Conservation (phyloP, 2,329 filamentous ascomycete species). For the Epichloe sibirici region DNA sequence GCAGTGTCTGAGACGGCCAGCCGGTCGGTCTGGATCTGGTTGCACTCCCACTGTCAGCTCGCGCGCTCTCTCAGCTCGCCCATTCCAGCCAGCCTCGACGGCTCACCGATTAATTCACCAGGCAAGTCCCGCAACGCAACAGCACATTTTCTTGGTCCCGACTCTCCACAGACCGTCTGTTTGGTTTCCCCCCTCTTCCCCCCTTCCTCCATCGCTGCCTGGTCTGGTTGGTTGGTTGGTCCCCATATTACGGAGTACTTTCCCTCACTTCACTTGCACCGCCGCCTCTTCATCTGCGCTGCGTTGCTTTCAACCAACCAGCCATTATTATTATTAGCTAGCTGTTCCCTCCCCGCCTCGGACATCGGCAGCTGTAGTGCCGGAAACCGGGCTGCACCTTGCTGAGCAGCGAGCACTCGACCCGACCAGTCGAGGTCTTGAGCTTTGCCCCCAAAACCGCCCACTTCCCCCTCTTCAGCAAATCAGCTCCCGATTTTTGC, state of each 20-base stretch:
- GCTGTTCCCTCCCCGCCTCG: conserved; percentile 3
- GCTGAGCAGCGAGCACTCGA: neutral
- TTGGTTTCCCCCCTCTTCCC: too few relatives aligned
- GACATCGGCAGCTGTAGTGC: conserved; percentile 7
- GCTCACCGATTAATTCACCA: neutral
- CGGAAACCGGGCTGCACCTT: conserved; percentile 5
- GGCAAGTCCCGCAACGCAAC: neutral
- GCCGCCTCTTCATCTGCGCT: neutral
- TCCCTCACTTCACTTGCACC: neutral
- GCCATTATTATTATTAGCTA: neutral
- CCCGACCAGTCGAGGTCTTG: conserved; percentile 1
- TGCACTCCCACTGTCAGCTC: too few relatives aligned
- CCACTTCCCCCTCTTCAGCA: conserved; percentile 22
- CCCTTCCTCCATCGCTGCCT: neutral
- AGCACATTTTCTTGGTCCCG: neutral
- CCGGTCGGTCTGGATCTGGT: neutral
- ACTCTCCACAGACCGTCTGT: neutral
- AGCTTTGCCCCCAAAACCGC: conserved; percentile 10
- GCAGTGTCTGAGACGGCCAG: neutral
- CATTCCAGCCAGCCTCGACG: neutral
- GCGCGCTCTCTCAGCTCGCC: neutral
- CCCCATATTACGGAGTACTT: too few relatives aligned
- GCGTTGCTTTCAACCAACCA: neutral
- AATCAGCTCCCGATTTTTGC: conserved; percentile 35
- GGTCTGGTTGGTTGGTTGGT: too few relatives aligned